Conservation (phyloP, 75 land plant species). For the Pinus tabuliformis region DNA sequence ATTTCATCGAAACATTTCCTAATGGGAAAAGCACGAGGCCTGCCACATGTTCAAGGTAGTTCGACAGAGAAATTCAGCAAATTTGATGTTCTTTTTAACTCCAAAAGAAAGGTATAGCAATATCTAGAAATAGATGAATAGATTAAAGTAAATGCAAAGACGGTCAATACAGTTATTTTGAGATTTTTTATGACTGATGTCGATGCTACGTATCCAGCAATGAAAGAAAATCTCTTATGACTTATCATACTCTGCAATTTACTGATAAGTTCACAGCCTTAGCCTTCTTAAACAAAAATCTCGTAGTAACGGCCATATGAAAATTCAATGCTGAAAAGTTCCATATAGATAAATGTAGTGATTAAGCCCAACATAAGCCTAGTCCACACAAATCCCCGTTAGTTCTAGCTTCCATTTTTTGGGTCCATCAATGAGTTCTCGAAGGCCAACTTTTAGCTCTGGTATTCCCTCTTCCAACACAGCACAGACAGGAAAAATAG, state of each 20-base stretch:
- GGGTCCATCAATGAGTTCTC: slow-evolving; percentile 51
- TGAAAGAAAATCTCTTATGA: not conserved
- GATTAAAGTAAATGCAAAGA: not conserved
- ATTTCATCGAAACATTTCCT: too few species aligned
- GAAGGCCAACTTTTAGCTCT: slow-evolving; percentile 71
- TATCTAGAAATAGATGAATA: not conserved
- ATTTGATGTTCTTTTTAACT: too few species aligned
- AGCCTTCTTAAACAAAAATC: too few species aligned
- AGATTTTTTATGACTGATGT: not conserved
- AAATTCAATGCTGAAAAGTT: too few species aligned
- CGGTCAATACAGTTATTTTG: not conserved
- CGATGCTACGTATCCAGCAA: not conserved
- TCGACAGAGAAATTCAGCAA: too few species aligned
- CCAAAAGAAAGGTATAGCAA: too few species aligned
- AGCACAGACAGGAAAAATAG: slow-evolving; percentile 85
- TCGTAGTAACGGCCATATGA: too few species aligned
- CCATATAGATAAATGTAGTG: too few species aligned
- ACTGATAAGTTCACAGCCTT: not conserved
- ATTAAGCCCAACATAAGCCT: not conserved
- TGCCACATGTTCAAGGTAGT: too few species aligned
- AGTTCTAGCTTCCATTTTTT: slow-evolving; percentile 11
- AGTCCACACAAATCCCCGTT: slow-evolving; percentile 3
- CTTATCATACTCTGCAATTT: not conserved
- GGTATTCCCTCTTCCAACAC: slow-evolving; percentile 75
- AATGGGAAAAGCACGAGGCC: too few species aligned